These are phyloP conservation scores for Aureobasidium leucospermi DNA, from an alignment of 2,329 filamentous ascomycete species.

Conservation along the genomic window DNA sequence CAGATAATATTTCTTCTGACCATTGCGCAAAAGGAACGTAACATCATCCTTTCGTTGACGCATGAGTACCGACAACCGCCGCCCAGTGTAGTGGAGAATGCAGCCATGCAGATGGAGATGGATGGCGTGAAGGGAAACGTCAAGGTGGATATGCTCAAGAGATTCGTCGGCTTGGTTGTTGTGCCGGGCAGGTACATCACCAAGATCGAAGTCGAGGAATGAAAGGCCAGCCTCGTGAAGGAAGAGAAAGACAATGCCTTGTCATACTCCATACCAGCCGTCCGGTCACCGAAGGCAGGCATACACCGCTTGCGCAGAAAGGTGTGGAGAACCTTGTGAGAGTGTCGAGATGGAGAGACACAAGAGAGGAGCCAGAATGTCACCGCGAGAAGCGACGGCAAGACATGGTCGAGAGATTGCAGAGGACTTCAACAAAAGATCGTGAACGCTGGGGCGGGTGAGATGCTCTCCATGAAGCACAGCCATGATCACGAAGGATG, in stretches of 20 bases:
- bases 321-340: too few species aligned
- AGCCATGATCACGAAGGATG: neutral
- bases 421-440: too few species aligned
- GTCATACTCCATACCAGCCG: too few species aligned
- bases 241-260: neutral
- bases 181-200: conserved; percentile 79
- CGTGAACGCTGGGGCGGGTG: too few species aligned
- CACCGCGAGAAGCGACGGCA: too few species aligned
- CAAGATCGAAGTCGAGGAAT: conserved; percentile 80
- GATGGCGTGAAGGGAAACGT: conserved; percentile 34
- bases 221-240: conserved; percentile 1
- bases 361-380: too few species aligned
- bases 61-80: conserved; percentile 80
- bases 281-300: too few species aligned
- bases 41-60: conserved; percentile 77
- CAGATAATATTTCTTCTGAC: neutral
- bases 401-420: too few species aligned
- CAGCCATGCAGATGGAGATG: conserved; percentile 16
- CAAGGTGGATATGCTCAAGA: conserved; percentile 67
- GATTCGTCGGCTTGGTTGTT: conserved; percentile 83
- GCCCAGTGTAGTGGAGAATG: conserved; percentile 35
- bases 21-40: conserved; percentile 43
- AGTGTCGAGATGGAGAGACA: too few species aligned
- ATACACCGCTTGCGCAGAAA: too few species aligned
- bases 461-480: too few species aligned